Conservation (phyloP, 148 eudicot species). For the Heliosperma pusillum region DNA sequence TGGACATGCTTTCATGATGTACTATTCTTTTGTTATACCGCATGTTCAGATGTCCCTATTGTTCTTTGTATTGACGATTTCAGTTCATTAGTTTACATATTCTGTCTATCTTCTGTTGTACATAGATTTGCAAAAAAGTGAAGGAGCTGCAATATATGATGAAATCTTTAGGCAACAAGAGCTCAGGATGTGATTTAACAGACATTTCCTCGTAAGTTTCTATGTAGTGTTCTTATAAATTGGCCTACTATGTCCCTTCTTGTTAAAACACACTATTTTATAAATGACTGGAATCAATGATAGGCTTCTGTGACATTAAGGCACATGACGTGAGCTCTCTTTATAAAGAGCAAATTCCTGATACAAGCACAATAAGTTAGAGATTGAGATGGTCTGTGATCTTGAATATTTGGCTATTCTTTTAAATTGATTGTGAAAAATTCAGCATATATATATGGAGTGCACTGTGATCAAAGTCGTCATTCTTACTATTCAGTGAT, state of each 20-base stretch:
- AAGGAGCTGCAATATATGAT: conserved; percentile 55
- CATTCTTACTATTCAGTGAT: neutral
- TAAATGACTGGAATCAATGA: neutral
- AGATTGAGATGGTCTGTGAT: neutral
- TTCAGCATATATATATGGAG: neutral
- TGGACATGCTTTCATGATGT: neutral
- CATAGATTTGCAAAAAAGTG: conserved; percentile 65
- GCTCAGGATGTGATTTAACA: conserved; percentile 32
- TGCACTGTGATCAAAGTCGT: neutral
- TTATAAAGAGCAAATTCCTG: neutral
- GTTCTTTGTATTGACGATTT: neutral
- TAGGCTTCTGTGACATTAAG: neutral
- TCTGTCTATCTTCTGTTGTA: conserved; percentile 1
- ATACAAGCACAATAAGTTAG: neutral
- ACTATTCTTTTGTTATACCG: neutral
- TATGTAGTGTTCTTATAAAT: neutral
- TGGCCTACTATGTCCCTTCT: conserved; percentile 3
- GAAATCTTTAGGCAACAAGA: conserved; percentile 39
- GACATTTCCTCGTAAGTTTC: conserved; percentile 43
- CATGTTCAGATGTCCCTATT: neutral
- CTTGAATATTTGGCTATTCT: neutral
- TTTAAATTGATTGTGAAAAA: neutral
- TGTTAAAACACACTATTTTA: conserved; percentile 3
- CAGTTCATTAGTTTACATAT: neutral
- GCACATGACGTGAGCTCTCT: neutral